Conservation (phyloP, 2,329 filamentous ascomycete genomes). For the Fusarium pininemorale region DNA sequence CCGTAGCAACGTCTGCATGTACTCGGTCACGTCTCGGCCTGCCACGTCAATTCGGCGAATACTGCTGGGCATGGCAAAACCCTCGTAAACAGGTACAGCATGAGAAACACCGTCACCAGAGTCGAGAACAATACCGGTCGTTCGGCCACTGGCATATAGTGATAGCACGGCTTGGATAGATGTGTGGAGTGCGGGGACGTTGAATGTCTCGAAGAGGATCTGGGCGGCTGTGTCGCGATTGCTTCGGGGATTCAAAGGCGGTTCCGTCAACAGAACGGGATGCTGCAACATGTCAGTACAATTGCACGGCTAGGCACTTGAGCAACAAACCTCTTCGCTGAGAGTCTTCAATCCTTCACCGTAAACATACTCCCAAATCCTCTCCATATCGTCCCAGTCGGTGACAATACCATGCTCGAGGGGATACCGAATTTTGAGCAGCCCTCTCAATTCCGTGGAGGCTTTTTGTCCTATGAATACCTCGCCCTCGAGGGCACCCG, state of each 20-base stretch:
- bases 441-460: constrained; percentile 86
- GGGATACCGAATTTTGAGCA: constrained; percentile 95
- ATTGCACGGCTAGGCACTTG: neutral
- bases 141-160: constrained; percentile 93
- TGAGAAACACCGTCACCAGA: constrained; percentile 96
- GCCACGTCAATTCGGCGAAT: constrained; percentile 97
- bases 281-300: constrained; percentile 60
- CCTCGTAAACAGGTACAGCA: constrained; percentile 96
- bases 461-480: constrained; percentile 93
- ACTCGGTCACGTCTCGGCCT: constrained; percentile 93
- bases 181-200: constrained; percentile 94
- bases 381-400: constrained; percentile 99
- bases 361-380: constrained; percentile 99
- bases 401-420: constrained; percentile 98
- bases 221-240: constrained; percentile 97
- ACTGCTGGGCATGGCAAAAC: constrained; percentile 94
- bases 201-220: constrained; percentile 98
- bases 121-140: constrained; percentile 95
- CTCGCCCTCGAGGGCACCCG: constrained; percentile 95
- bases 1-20: constrained; percentile 88
- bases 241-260: constrained; percentile 91
- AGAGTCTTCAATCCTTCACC: constrained; percentile 94
- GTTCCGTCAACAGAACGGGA: constrained; percentile 94
- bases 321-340: constrained; percentile 81
- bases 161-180: constrained; percentile 97